phyloP scores from a whole-genome alignment of 75 land plant genomes.

The Pinus tabuliformis region DNA sequence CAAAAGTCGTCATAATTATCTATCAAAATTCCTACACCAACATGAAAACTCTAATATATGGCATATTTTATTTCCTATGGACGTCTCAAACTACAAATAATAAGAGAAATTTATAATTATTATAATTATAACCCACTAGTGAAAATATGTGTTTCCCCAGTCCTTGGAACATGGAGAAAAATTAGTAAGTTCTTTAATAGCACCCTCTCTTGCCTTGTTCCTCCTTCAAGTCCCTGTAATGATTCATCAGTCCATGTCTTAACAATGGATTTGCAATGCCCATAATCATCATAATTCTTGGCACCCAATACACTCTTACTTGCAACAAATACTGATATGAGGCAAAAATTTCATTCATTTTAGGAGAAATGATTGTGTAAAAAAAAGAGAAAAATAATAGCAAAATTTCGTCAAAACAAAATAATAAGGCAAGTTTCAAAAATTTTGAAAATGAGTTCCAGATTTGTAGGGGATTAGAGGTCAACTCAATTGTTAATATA shows the following conservation, averaged over 20 bases:
- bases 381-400: background rate
- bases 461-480: background rate
- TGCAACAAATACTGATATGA: constrained; percentile 2
- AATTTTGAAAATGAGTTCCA: background rate
- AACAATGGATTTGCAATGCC: constrained; percentile 43
- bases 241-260: constrained; percentile 50
- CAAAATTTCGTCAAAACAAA: background rate
- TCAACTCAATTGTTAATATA: background rate
- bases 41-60: too few relatives aligned
- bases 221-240: constrained; percentile 12
- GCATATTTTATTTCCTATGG: too few relatives aligned
- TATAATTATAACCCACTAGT: constrained; percentile 58
- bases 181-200: constrained; percentile 64
- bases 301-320: constrained; percentile 13
- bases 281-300: constrained; percentile 15
- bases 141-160: constrained; percentile 95
- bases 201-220: constrained; percentile 31
- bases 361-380: background rate
- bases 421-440: too few relatives aligned
- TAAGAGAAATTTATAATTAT: background rate
- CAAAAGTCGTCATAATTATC: too few relatives aligned
- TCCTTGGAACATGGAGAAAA: constrained; percentile 91
- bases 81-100: background rate
- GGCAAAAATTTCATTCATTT: background rate
- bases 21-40: too few relatives aligned